Percentiles rank a stretch among this genome's conserved stretches.
Evolutionary conservation across 768 basidiomycete genomes (phyloP).

Genomic region (Asterophora parasitica): DNA sequence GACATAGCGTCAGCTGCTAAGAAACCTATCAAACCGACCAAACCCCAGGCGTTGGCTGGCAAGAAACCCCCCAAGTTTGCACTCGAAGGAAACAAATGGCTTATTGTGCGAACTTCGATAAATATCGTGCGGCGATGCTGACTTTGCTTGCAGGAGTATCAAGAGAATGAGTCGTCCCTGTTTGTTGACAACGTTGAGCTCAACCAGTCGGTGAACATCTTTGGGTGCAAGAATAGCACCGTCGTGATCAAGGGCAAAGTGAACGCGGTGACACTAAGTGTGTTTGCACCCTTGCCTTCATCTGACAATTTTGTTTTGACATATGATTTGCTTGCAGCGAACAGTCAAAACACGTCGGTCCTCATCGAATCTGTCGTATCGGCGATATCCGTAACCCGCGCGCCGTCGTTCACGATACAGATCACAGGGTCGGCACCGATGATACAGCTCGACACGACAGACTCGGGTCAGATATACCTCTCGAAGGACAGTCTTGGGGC

Average conservation of each 20-base stretch:
- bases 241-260: conserved; percentile 89
- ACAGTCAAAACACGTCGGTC: conserved; percentile 82
- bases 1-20: conserved; percentile 33
- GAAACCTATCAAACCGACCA: conserved; percentile 76
- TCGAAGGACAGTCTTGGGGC: conserved; percentile 70
- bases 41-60: conserved; percentile 75
- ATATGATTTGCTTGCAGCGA: conserved; percentile 45
- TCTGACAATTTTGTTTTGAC: conserved; percentile 5
- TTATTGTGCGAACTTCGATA: conserved; percentile 60
- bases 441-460: conserved; percentile 90
- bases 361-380: conserved; percentile 94
- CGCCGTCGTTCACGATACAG: conserved; percentile 91
- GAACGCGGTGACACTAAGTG: conserved; percentile 89
- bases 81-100: conserved; percentile 92
- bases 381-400: conserved; percentile 80
- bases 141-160: conserved; percentile 65
- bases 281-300: conserved; percentile 8
- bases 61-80: conserved; percentile 92
- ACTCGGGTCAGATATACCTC: conserved; percentile 92
- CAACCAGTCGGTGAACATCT: conserved; percentile 84
- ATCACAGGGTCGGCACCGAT: conserved; percentile 88
- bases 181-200: conserved; percentile 73
- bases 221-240: conserved; percentile 82
- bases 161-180: conserved; percentile 74
- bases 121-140: neutral